Base-by-base conservation (phyloP, 495 filamentous ascomycete genomes). In the Penicillium waksmanii region DNA sequence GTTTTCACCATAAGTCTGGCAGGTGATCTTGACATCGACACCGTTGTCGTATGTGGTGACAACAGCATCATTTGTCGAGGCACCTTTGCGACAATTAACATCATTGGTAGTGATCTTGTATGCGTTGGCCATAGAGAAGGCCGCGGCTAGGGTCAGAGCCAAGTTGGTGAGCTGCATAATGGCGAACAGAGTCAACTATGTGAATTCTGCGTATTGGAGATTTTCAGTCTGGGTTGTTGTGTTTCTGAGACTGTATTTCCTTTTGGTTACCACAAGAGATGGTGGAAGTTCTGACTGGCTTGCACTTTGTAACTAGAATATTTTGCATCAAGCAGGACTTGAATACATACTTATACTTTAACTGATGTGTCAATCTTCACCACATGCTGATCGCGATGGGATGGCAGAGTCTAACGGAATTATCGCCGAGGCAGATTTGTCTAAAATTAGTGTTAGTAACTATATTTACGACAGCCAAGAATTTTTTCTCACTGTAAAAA, bases 71-170 rank as follows among this genome's bases (percentile, higher is more conserved):
- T 11, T 52, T 1, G 58, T 61, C n/a, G 58, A 61, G 53, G 59
- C 23, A 18, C 59, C 59, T 17, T 49, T 53, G 49, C 59, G 59
- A 17, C 53, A 61, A 54, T 61, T 57, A 31, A 57, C 53, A 15
- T 36, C 53, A 15, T 27, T 13, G n/a, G 23, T 33, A n/a, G 38
- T 44, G 31, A 61, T 57, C 15, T 42, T 34, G 42, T 61, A 61
- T 12, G 59, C 59, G 15, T 61, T 61, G 54, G 53, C 54, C 31
- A 61, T 53, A 21, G 59, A 61, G 54, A 61, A 57, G 34, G 48
- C 59, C 40, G 53, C 53, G n/a, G 59, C 53, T 27, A 61, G 38
- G 49, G 48, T 27, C 40, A 61, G 48, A 61, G 59, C 54, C 59
- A 61, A 34, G 23, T 57, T 61, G 8, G 21, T 57, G 53, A 61